Percentiles rank a stretch among this genome's conserved stretches.
phyloP scores from a whole-genome alignment of 352 stramenopile genomes.

The Peronosclerospora sorghi region DNA sequence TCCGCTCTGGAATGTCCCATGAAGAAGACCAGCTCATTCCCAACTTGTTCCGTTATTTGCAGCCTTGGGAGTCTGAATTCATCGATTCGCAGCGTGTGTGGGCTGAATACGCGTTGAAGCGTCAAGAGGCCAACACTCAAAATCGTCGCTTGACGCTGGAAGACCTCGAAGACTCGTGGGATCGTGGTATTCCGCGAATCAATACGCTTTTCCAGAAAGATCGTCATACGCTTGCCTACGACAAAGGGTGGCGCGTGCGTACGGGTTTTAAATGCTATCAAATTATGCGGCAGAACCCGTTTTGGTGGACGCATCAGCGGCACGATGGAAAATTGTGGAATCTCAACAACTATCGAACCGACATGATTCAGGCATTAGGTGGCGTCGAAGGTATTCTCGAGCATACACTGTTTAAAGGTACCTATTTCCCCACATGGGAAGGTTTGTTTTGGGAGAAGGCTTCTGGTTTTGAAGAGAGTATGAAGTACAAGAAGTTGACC shows the following conservation, averaged over 20 bases:
- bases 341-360: constrained; percentile 99
- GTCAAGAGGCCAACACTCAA: constrained; percentile 98
- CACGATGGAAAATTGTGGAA: constrained; percentile 99
- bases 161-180: constrained; percentile 99
- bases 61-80: constrained; percentile 98
- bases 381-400: constrained; percentile 99
- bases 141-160: constrained; percentile 98
- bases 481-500: constrained; percentile 99
- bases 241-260: constrained; percentile 98
- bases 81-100: constrained; percentile 99
- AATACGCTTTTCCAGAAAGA: constrained; percentile 97
- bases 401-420: constrained; percentile 99
- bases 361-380: constrained; percentile 99
- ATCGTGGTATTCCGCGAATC: constrained; percentile 95
- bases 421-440: constrained; percentile 99
- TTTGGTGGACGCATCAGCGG: constrained; percentile 98
- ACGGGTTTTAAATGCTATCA: constrained; percentile 99
- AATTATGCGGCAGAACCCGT: constrained; percentile 95
- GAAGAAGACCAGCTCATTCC: constrained; percentile 99
- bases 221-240: constrained; percentile 98
- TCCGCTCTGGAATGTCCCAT: constrained; percentile 93
- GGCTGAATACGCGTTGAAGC: constrained; percentile 99
- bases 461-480: constrained; percentile 89
- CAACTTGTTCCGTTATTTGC: constrained; percentile 99
- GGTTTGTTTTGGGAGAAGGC: constrained; percentile 99